Base-by-base conservation (phyloP, 179 eudicot species). In the Gypsophila paniculata region DNA sequence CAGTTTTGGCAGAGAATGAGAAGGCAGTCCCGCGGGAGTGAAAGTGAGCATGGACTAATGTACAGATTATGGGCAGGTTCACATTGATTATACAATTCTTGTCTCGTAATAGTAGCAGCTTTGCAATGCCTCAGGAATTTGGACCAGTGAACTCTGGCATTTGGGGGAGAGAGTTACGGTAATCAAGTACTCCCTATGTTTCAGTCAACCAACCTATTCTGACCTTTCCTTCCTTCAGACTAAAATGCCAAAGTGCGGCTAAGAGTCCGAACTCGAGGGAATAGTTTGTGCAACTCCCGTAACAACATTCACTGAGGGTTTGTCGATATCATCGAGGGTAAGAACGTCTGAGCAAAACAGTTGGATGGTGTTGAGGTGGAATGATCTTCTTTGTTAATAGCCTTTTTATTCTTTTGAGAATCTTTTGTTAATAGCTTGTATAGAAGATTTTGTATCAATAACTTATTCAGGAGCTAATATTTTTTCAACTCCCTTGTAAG, bases 31-130 rank as follows among this genome's bases (percentile, higher is more conserved):
- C 76, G 87, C 12, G 98, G 90, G 19, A 84, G 86, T 39, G 79
- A 76, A 68, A 89, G 97, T 17, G 97, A 93, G 80, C 91, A 86
- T 52, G 87, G 90, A 25, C 74, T 72, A 17, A 36, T 76, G 61
- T 78, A 80, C 62, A 82, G 79, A 70, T 85, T 87, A 64, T 82
- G 89, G 93, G 79, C 85, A 63, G 83, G 89, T 60, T 87, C 94
- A 52, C 85, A 76, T 42, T 79, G 76, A 82, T 17, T 52, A 32
- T 55, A 53, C 55, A 26, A 42, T 49, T 25, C 52, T 32, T 13
- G 46, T 32, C 22, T 7, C 19, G 6, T 17, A 53, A 9, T 4
- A 53, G 58, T 19, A 29, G 34, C 34, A 29, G 34, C 34, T 29
- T n/a, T 6, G 58, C 18, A 5, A 19, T n/a, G 58, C 58, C 26